These are phyloP conservation scores for Pedinophyceae sp. DNA, from an alignment of 139 green algal genomes.

Conservation along the genomic window DNA sequence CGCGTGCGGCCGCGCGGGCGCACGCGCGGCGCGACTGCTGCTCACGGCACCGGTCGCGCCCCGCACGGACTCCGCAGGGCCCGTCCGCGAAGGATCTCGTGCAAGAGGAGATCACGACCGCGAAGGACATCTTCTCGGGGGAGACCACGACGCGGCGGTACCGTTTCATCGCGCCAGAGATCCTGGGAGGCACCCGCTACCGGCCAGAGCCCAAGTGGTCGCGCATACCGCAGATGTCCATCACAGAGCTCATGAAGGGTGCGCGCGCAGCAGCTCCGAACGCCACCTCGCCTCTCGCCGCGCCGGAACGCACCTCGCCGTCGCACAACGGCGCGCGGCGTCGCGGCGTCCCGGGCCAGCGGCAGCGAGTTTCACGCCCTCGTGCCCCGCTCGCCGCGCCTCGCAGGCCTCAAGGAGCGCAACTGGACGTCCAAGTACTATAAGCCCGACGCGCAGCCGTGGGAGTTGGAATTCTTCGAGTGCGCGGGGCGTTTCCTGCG, in stretches of 20 bases:
- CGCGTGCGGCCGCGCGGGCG: not conserved
- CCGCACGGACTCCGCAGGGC: not conserved
- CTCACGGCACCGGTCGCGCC: not conserved
- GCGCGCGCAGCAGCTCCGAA: not conserved
- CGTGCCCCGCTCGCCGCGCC: not conserved
- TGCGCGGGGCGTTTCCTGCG: slow-evolving; percentile 24
- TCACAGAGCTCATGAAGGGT: not conserved
- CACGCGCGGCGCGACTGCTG: too few relatives aligned
- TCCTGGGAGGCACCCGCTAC: slow-evolving; percentile 6
- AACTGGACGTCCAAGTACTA: slow-evolving; percentile 54
- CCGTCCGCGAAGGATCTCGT: not conserved
- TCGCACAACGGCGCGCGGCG: too few relatives aligned
- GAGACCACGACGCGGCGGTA: not conserved
- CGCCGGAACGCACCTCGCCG: not conserved
- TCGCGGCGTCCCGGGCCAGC: too few relatives aligned
- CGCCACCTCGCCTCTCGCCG: not conserved
- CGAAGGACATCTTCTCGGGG: too few relatives aligned
- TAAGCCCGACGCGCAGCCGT: slow-evolving; percentile 24
- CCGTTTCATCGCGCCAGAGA: not conserved
- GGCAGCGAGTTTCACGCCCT: too few relatives aligned
- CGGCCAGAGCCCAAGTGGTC: slow-evolving; percentile 42
- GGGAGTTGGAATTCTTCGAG: slow-evolving; percentile 49
- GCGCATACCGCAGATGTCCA: slow-evolving; percentile 29
- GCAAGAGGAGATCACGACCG: not conserved
- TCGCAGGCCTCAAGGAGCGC: slow-evolving; percentile 38